Conservation (phyloP, 164 flowering plant genomes). For the Platanus orientalis region DNA sequence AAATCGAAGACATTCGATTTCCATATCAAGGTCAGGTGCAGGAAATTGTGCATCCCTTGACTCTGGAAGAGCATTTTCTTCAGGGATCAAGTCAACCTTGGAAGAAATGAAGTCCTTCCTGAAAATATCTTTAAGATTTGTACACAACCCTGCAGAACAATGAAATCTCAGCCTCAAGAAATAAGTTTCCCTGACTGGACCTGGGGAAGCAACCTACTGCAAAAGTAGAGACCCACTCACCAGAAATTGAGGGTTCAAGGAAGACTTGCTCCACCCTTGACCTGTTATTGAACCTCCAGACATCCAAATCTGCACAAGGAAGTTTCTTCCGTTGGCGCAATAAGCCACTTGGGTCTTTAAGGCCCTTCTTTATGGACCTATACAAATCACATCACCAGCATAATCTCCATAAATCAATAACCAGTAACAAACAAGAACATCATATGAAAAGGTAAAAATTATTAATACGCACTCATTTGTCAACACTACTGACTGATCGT, state of each 20-base stretch:
- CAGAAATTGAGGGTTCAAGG: slow-evolving; percentile 43
- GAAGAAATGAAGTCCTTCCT: slow-evolving; percentile 30
- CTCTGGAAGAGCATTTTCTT: slow-evolving; percentile 22
- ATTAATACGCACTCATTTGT: slow-evolving; percentile 47
- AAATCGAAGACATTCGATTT: slow-evolving; percentile 41
- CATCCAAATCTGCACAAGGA: slow-evolving; percentile 48
- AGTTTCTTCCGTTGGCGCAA: slow-evolving; percentile 35
- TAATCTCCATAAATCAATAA: slow-evolving; percentile 14
- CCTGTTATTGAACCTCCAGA: slow-evolving; percentile 45
- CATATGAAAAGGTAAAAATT: too few relatives aligned
- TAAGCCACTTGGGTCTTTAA: slow-evolving; percentile 43
- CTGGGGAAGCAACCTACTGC: background rate
- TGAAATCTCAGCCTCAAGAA: background rate
- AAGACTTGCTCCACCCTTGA: slow-evolving; percentile 41
- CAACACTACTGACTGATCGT: slow-evolving; percentile 53
- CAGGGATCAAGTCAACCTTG: slow-evolving; percentile 19
- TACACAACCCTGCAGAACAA: slow-evolving; percentile 45
- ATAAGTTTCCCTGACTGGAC: background rate
- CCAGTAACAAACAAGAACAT: slow-evolving; percentile 1
- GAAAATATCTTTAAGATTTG: slow-evolving; percentile 34
- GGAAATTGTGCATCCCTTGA: slow-evolving; percentile 20
- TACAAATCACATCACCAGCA: slow-evolving; percentile 8
- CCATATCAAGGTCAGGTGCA: slow-evolving; percentile 27
- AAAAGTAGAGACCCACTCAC: slow-evolving; percentile 32
- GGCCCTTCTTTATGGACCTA: slow-evolving; percentile 52